Conservation (phyloP, 1,284 basidiomycete species). For the Rhodotorula sp. region DNA sequence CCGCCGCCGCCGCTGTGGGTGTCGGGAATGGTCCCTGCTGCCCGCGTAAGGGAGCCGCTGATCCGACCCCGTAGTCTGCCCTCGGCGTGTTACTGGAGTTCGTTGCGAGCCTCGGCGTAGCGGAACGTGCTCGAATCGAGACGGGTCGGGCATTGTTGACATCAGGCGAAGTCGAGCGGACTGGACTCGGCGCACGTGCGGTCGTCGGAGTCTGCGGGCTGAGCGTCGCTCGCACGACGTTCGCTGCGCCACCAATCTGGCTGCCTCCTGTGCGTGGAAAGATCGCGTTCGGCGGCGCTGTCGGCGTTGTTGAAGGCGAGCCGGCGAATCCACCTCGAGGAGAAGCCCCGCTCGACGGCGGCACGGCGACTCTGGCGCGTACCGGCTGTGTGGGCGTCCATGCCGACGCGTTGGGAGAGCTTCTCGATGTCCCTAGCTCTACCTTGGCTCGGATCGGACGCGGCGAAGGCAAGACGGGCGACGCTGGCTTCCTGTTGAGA, state of each 20-base stretch:
- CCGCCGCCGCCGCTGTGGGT: constrained; percentile 1
- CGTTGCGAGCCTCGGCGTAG: not conserved
- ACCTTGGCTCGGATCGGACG: constrained; percentile 28
- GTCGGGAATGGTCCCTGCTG: constrained; percentile 27
- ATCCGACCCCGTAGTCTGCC: not conserved
- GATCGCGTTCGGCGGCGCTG: not conserved
- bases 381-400: constrained; percentile 21
- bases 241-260: not conserved
- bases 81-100: not conserved
- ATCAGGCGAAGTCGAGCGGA: constrained; percentile 12
- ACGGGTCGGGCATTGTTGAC: not conserved
- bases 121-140: not conserved
- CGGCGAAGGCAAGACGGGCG: not conserved
- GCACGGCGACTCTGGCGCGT: constrained; percentile 8
- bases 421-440: constrained; percentile 5
- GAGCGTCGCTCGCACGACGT: not conserved
- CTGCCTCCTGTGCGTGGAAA: not conserved
- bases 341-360: not conserved
- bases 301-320: constrained; percentile 16
- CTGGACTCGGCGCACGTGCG: constrained; percentile 14
- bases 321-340: constrained; percentile 7
- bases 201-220: constrained; percentile 8
- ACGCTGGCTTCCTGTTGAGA: not conserved
- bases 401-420: not conserved
- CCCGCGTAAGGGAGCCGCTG: constrained; percentile 10